These are phyloP conservation scores for Sporisorium iseilematis-ciliati DNA, from an alignment of 1,284 basidiomycete species.

Conservation along the genomic window DNA sequence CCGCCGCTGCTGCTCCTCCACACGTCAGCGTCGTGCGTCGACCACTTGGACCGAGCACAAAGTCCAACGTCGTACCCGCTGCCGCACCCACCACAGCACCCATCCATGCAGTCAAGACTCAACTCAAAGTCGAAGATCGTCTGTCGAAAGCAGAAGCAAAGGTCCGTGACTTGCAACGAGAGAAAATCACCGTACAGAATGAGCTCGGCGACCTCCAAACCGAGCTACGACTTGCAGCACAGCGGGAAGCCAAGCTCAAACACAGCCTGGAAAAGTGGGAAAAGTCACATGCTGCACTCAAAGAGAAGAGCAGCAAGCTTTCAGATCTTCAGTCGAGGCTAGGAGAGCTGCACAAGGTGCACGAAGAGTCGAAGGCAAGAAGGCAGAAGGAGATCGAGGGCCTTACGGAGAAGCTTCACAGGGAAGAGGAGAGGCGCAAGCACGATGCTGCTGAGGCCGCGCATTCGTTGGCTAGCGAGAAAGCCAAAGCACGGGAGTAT, in stretches of 20 bases:
- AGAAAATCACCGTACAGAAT: slow-evolving; percentile 28
- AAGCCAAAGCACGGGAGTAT: slow-evolving; percentile 12
- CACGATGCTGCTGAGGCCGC: slow-evolving; percentile 23
- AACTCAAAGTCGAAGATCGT: slow-evolving; percentile 42
- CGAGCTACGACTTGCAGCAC: slow-evolving; percentile 44
- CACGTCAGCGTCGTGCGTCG: slow-evolving; percentile 32
- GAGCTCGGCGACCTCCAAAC: slow-evolving; percentile 50
- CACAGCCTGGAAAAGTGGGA: slow-evolving; percentile 42
- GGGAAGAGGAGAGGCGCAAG: slow-evolving; percentile 29
- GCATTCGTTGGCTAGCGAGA: slow-evolving; percentile 13
- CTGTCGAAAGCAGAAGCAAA: slow-evolving; percentile 29
- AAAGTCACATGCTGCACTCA: slow-evolving; percentile 41
- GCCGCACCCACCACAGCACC: slow-evolving; percentile 11
- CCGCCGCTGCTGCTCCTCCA: slow-evolving; percentile 6
- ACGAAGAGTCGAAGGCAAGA: slow-evolving; percentile 43
- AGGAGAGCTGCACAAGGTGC: slow-evolving; percentile 43
- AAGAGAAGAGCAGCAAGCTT: slow-evolving; percentile 42
- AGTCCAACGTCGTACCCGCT: slow-evolving; percentile 28
- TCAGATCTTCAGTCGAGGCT: slow-evolving; percentile 30
- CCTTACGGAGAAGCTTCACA: slow-evolving; percentile 20
- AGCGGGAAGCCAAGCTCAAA: slow-evolving; percentile 51
- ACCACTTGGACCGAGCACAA: slow-evolving; percentile 36
- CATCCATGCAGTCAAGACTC: slow-evolving; percentile 14
- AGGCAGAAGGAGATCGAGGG: slow-evolving; percentile 48
- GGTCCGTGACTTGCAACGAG: slow-evolving; percentile 39